A percentile compares a stretch with the other conserved stretches of the same genome.
These are phyloP conservation scores for Fraxinus albicans DNA, from an alignment of 305 asterid genomes.

Conservation along the genomic window DNA sequence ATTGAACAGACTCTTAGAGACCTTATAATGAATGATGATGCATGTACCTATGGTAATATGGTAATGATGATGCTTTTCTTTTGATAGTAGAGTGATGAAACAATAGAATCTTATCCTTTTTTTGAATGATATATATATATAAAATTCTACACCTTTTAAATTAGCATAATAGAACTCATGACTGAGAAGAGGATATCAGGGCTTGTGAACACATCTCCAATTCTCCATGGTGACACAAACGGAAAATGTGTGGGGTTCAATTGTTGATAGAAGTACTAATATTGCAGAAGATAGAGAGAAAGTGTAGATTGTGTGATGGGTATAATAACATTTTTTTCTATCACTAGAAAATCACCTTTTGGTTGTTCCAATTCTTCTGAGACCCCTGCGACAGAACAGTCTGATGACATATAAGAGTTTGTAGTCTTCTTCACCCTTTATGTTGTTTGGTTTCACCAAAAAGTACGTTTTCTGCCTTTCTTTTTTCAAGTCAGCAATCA, in stretches of 20 bases:
- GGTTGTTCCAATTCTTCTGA: background rate
- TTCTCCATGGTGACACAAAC: background rate
- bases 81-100: background rate
- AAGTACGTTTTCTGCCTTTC: background rate
- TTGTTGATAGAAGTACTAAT: background rate
- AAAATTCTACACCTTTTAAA: background rate
- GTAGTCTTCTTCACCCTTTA: background rate
- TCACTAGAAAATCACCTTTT: background rate
- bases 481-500: background rate
- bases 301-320: background rate
- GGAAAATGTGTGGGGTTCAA: background rate
- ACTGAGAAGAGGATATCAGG: background rate
- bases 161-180: background rate
- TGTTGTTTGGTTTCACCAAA: background rate
- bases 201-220: background rate
- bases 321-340: background rate
- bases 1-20: background rate
- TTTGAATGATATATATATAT: background rate
- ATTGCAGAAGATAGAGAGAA: background rate
- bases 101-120: background rate
- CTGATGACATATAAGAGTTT: background rate
- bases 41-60: background rate
- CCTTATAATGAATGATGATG: background rate
- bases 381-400: background rate
- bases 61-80: background rate